These are phyloP conservation scores for Suillus decipiens DNA, from an alignment of 768 basidiomycete genomes.

Conservation along the genomic window DNA sequence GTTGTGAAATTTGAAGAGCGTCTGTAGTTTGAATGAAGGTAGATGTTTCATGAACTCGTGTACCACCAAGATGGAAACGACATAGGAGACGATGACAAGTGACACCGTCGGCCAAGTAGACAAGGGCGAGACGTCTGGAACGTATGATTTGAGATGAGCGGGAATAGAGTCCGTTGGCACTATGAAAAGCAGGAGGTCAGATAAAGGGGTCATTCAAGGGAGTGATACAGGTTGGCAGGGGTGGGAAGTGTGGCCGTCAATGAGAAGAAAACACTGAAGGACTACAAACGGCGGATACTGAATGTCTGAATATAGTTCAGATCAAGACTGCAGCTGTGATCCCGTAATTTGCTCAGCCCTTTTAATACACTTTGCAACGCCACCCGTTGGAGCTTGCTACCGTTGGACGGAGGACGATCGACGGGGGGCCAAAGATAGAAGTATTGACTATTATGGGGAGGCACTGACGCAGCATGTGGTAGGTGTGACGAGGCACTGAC, in stretches of 20 bases:
- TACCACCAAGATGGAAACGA: conserved; percentile 82
- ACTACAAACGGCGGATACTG: too few relatives aligned
- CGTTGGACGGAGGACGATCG: too few relatives aligned
- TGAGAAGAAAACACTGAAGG: too few relatives aligned
- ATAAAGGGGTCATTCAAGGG: conserved; percentile 64
- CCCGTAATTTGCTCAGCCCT: too few relatives aligned
- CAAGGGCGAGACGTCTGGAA: conserved; percentile 75
- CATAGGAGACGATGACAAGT: conserved; percentile 70
- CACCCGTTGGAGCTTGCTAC: too few relatives aligned
- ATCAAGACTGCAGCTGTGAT: background rate
- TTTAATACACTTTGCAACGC: too few relatives aligned
- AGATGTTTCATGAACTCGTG: conserved; percentile 80
- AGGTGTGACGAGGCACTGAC: too few relatives aligned
- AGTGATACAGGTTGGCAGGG: background rate
- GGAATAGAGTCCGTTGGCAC: conserved; percentile 57
- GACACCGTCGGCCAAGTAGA: conserved; percentile 74
- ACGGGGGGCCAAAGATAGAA: too few relatives aligned
- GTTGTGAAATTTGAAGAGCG: conserved; percentile 87
- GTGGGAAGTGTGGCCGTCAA: too few relatives aligned
- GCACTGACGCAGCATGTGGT: too few relatives aligned
- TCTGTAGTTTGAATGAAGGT: conserved; percentile 68
- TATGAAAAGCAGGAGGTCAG: conserved; percentile 61
- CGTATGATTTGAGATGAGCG: conserved; percentile 58
- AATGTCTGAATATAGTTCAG: background rate
- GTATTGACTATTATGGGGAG: too few relatives aligned